Conservation (phyloP, 331 rosid genomes). For the Malus hybrid region DNA sequence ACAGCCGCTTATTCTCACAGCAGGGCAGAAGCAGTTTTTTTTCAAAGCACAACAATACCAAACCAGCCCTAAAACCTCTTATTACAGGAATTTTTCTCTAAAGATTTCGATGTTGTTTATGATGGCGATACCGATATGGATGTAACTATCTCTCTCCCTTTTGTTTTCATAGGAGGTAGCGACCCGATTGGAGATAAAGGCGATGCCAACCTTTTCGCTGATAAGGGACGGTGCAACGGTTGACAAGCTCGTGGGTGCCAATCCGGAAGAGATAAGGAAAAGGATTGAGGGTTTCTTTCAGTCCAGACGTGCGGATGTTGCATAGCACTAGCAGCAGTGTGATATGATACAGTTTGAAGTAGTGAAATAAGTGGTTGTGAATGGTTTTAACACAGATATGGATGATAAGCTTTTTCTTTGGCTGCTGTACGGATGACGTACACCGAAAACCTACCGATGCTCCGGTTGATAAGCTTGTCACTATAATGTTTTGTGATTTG, state of each 20-base stretch:
- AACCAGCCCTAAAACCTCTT: not conserved
- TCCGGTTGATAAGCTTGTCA: too few species aligned
- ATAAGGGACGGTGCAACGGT: conserved; percentile 42
- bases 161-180: conserved; percentile 66
- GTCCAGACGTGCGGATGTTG: conserved; percentile 31
- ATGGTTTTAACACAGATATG: not conserved
- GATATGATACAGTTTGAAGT: conserved; percentile 5
- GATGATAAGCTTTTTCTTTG: not conserved
- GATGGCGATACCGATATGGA: not conserved
- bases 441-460: too few species aligned
- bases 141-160: not conserved
- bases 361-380: conserved; percentile 23
- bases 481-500: not conserved
- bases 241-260: conserved; percentile 84
- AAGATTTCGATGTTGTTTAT: not conserved
- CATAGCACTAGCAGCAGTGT: conserved; percentile 17
- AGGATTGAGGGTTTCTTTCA: conserved; percentile 47
- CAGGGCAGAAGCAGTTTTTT: too few species aligned
- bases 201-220: conserved; percentile 91
- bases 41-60: too few species aligned
- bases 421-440: not conserved
- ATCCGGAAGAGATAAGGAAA: conserved; percentile 90
- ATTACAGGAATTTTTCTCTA: too few species aligned
- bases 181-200: conserved; percentile 53
- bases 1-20: too few species aligned